phyloP scores from a whole-genome alignment of 108 stramenopile genomes.

The Discostella pseudostelligera region DNA sequence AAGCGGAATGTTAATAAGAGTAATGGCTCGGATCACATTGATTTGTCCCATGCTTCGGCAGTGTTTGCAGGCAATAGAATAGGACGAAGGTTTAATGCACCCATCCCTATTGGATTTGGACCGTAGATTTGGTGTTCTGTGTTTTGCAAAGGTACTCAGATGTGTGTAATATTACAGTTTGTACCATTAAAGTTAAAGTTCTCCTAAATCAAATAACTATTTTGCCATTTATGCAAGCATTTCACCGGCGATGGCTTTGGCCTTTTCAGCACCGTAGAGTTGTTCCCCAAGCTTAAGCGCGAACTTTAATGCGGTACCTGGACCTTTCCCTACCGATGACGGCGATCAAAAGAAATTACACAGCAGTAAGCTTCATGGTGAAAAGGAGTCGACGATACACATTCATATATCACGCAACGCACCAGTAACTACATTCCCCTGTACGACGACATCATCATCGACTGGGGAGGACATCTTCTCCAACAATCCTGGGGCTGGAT shows the following conservation, averaged over 20 bases:
- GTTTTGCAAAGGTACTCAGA: background rate
- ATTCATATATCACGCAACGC: too few relatives aligned
- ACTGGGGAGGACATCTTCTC: slow-evolving; percentile 51
- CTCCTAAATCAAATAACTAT: too few relatives aligned
- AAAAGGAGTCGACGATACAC: too few relatives aligned
- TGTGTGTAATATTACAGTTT: background rate
- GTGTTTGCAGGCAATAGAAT: slow-evolving; percentile 11
- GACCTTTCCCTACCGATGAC: slow-evolving; percentile 52
- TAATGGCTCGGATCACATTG: slow-evolving; percentile 3
- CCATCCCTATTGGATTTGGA: background rate
- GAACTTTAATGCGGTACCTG: slow-evolving; percentile 77
- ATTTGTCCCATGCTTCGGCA: background rate
- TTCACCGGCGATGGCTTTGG: slow-evolving; percentile 34
- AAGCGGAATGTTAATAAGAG: slow-evolving; percentile 5
- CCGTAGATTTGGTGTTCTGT: background rate
- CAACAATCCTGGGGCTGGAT: slow-evolving; percentile 79
- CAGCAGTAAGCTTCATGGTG: background rate
- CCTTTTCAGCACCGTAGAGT: slow-evolving; percentile 53
- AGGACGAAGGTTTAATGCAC: slow-evolving; percentile 14
- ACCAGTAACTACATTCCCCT: slow-evolving; percentile 62
- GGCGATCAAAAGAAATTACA: too few relatives aligned
- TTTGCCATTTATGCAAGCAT: slow-evolving; percentile 23
- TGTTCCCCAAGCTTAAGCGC: slow-evolving; percentile 54
- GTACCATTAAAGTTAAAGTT: slow-evolving; percentile 3
- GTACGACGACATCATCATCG: slow-evolving; percentile 69